Conservation (phyloP, 2,329 filamentous ascomycete species). For the Trichoderma pleuroti region DNA sequence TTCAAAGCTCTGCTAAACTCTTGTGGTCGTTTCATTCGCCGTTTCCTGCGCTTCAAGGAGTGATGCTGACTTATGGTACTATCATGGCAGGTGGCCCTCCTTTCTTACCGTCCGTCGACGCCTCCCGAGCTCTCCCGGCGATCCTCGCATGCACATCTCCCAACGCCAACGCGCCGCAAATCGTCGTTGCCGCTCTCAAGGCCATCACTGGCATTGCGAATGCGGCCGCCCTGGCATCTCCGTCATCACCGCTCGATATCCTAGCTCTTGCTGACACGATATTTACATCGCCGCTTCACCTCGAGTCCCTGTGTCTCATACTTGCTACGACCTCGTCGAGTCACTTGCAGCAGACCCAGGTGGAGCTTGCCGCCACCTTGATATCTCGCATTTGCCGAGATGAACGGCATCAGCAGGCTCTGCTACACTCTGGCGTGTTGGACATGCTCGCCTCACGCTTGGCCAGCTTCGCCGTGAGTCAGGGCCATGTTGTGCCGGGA, state of each 20-base stretch:
- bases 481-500: constrained; percentile 65
- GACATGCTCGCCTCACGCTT: constrained; percentile 74
- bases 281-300: constrained; percentile 57
- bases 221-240: constrained; percentile 55
- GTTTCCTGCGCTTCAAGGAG: not conserved
- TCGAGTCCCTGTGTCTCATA: constrained; percentile 63
- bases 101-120: constrained; percentile 72
- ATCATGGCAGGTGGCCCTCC: constrained; percentile 64
- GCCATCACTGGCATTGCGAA: constrained; percentile 69
- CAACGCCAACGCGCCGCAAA: constrained; percentile 57
- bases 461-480: constrained; percentile 64
- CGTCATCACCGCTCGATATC: constrained; percentile 45
- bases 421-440: constrained; percentile 70
- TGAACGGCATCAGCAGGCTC: constrained; percentile 64
- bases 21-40: not conserved
- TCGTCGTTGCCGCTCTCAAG: constrained; percentile 71
- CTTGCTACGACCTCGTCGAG: constrained; percentile 56
- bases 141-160: constrained; percentile 69
- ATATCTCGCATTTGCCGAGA: constrained; percentile 61
- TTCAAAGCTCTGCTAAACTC: not conserved
- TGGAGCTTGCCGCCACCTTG: constrained; percentile 55
- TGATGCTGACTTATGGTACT: not conserved
- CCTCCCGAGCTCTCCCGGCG: constrained; percentile 63
- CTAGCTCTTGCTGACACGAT: constrained; percentile 58
- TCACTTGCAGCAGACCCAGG: constrained; percentile 56